Evolutionary conservation across 148 eudicot genomes (phyloP), one percentile per base, ranked within the genome.

Genomic region (Rhododendron kiyosumense): DNA sequence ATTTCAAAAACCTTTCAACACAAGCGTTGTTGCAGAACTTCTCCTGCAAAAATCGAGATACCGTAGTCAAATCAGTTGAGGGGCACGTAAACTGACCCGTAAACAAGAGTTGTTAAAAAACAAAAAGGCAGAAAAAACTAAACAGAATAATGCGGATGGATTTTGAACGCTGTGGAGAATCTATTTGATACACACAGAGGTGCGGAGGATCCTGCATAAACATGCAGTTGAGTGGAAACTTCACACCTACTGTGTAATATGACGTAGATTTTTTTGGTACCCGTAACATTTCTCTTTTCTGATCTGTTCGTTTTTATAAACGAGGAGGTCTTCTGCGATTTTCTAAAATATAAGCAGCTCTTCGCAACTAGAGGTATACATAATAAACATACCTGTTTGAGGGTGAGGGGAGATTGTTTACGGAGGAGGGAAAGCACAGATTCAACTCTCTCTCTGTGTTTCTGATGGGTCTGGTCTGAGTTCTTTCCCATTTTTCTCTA

Each of bases 11-110:
- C 87, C 98, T 88, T 90, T 93, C 95, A 17, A 95, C 98, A 91
- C 99, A 97, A 13, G 92, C 95, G 17, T 86, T 86, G 89, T 90
- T 93, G 86, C 99, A 97, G 71, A 93, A 97, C 86, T 95, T 97
- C 94, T 95, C 99, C 98, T 97, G 92, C 46, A 67, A 54, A 67
- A 54, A 57, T 54, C 1, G 1, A 54, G 61, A 54, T 17, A 54
- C 2, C 17, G 5, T 0, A 3, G 61, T 54, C 2, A 24, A 0
- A 63, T 63, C 3, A 65, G 28, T 63, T 4, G 2, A 18, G 28
- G 10, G 15, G 11, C 73, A 7, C 73, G 14, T n/a, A 26, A 67
- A 0, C 30, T 67, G 4, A n/a, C 14, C 17, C 18, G 57, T 2
- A 52, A 10, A 15, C 57, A 0, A 2, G 0, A 52, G 18, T 52